phyloP scores from a whole-genome alignment of 345 rosid genomes.

The Pugionium dolabratum region DNA sequence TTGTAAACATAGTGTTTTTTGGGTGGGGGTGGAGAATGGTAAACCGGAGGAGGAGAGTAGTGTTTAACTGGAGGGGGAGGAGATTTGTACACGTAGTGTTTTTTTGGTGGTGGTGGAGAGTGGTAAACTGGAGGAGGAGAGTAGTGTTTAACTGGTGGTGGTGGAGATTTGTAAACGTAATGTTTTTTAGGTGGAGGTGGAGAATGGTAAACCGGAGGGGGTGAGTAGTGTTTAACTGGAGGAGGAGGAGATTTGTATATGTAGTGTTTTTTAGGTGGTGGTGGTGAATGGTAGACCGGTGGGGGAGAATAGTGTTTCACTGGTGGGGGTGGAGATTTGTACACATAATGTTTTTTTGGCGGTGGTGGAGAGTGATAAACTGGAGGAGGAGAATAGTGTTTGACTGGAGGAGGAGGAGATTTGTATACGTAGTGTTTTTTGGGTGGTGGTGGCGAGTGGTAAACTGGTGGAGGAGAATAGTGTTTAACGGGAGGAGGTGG shows the following conservation, averaged over 20 bases:
- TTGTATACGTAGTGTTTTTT: no score
- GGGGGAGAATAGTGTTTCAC: conserved; percentile 28
- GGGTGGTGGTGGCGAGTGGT: no score
- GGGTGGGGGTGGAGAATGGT: conserved; percentile 37
- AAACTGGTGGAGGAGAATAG: no score
- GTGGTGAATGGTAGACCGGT: conserved; percentile 25
- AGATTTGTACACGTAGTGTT: conserved; percentile 29
- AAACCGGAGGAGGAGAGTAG: conserved; percentile 30
- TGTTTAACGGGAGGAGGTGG: no score
- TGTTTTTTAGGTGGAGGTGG: conserved; percentile 28
- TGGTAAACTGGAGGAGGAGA: conserved; percentile 31
- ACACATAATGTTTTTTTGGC: conserved; percentile 30
- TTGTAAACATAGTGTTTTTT: conserved; percentile 25
- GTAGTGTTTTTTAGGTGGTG: conserved; percentile 30
- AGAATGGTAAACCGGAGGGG: conserved; percentile 18
- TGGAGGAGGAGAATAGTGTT: no score
- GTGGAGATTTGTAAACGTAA: conserved; percentile 23
- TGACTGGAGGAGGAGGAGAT: no score
- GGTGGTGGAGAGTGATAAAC: conserved; percentile 36
- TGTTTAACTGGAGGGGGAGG: conserved; percentile 34
- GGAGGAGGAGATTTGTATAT: conserved; percentile 33
- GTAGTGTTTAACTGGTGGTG: conserved; percentile 34
- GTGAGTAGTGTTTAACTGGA: conserved; percentile 23
- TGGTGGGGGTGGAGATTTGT: conserved; percentile 33
- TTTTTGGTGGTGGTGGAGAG: conserved; percentile 26